Base-by-base conservation (phyloP, 352 stramenopile genomes). In the Pythium folliculosum region DNA sequence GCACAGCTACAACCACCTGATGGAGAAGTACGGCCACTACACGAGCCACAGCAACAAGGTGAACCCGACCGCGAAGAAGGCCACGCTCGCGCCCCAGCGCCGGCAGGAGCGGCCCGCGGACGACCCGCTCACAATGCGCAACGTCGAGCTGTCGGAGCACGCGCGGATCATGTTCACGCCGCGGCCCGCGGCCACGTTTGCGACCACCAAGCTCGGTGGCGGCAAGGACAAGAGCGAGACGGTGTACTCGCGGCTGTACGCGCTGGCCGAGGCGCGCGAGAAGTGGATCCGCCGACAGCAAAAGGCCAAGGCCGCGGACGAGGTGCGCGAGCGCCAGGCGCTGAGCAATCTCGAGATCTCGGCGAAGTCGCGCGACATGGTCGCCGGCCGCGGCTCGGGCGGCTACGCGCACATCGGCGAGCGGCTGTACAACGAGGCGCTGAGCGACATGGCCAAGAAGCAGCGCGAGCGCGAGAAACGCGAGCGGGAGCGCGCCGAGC, bases 21-120 rank as follows among this genome's bases (percentile, higher is more conserved):
- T 90, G 73, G 82, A 84, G 55, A 88, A 89, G 51, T 94, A 91
- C 70, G 83, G 82, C 1, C 81, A 90, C 59, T 88, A 89, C 63
- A 85, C 77, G 5, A 81, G 84, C 43, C 80, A 89, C 72, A 90
- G 71, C 63, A 82, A 73, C 56, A 88, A 88, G 38, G 75, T 89
- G 21, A 73, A 88, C 43, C 74, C 77, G 9, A 56, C 48, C 12
- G 19, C 43, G 3, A 37, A 27, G 14, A 49, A 16, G 47, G 14
- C 4, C 35, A 40, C 17, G n/a, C 4, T 48, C 2, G 23, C 17
- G 40, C 19, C 21, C 9, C 14, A 40, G 13, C n/a, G 37, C 19
- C 12, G 22, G 14, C 25, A 54, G 40, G 35, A 48, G 2, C n/a
- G n/a, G n/a, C 50, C 58, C 50, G 1, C 17, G 8, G 52, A 66